Evolutionary conservation across 106 monocot species (phyloP).

Genomic region (Dioscorea alata): DNA sequence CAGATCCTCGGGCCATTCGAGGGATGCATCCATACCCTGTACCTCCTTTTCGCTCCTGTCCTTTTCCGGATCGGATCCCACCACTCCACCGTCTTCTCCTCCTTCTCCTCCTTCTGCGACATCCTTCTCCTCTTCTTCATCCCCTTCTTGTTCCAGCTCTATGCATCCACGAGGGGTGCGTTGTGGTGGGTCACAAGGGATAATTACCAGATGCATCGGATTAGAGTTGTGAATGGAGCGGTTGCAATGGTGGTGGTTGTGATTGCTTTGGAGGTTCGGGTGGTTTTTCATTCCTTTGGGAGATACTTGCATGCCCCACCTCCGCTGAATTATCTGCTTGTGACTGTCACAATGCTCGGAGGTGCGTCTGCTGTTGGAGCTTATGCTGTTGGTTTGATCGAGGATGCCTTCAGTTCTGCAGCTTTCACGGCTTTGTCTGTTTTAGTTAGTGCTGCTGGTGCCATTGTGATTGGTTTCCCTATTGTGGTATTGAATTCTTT

Average conservation of each 20-base stretch:
- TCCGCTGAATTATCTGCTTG: slow-evolving; percentile 86
- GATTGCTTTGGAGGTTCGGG: slow-evolving; percentile 81
- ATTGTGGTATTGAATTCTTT: slow-evolving; percentile 41
- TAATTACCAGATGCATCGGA: slow-evolving; percentile 38
- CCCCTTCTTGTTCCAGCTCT: slow-evolving; percentile 88
- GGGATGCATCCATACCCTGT: slow-evolving; percentile 76
- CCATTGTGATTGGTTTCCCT: slow-evolving; percentile 87
- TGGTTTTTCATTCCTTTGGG: slow-evolving; percentile 90
- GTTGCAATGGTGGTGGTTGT: slow-evolving; percentile 79
- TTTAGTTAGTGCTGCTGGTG: slow-evolving; percentile 75
- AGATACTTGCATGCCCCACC: slow-evolving; percentile 86
- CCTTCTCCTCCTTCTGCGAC: slow-evolving; percentile 53
- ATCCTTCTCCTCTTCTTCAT: slow-evolving; percentile 78
- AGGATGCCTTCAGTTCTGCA: slow-evolving; percentile 59
- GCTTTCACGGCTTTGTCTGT: slow-evolving; percentile 61
- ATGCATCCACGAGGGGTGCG: slow-evolving; percentile 77
- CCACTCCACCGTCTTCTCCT: slow-evolving; percentile 57
- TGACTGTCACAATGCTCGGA: slow-evolving; percentile 92
- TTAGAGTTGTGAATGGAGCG: slow-evolving; percentile 79
- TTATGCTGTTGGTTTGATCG: slow-evolving; percentile 69
- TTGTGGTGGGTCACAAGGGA: slow-evolving; percentile 94
- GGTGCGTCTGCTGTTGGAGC: slow-evolving; percentile 56
- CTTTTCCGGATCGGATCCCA: slow-evolving; percentile 67
- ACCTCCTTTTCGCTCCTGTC: slow-evolving; percentile 70
- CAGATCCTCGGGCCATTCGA: slow-evolving; percentile 75